Evolutionary conservation across 225 moss, liverwort and hornwort species (phyloP).

Genomic region (Thuidium tamariscinum): DNA sequence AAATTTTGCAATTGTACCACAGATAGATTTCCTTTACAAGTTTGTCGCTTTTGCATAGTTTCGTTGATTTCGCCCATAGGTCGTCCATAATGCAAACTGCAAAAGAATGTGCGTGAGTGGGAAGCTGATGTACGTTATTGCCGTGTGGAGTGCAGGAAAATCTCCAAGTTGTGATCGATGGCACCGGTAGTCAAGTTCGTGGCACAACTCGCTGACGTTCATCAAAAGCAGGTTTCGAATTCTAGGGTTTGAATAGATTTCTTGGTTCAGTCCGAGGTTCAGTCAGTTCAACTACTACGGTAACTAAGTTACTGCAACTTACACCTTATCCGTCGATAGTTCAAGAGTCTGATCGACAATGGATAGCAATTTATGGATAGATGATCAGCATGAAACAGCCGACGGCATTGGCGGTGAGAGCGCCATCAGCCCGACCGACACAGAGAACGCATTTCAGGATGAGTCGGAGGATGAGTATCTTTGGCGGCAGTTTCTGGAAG

Average conservation of each 20-base stretch:
- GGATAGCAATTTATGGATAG: background rate
- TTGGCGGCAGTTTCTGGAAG: background rate
- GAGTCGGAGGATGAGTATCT: too few relatives aligned
- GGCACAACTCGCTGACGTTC: background rate
- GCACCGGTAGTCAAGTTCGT: background rate
- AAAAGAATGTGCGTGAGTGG: background rate
- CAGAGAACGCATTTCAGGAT: background rate
- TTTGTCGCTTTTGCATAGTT: too few relatives aligned
- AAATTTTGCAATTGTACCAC: too few relatives aligned
- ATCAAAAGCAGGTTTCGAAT: background rate
- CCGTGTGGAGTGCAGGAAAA: background rate
- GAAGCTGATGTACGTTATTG: background rate
- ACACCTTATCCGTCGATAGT: background rate
- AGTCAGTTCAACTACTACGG: background rate
- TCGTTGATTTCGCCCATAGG: background rate
- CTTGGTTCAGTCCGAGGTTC: background rate
- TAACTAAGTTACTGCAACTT: background rate
- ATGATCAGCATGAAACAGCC: background rate
- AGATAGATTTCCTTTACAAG: too few relatives aligned
- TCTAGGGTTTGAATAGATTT: background rate
- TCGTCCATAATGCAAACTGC: background rate
- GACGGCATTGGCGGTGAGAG: background rate
- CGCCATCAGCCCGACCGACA: background rate
- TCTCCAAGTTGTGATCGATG: background rate
- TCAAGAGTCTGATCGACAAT: background rate